Percentiles rank a stretch among this genome's conserved stretches.
Conservation (phyloP, 805 yeast genomes). For the Wickerhamiella sorbophila region DNA sequence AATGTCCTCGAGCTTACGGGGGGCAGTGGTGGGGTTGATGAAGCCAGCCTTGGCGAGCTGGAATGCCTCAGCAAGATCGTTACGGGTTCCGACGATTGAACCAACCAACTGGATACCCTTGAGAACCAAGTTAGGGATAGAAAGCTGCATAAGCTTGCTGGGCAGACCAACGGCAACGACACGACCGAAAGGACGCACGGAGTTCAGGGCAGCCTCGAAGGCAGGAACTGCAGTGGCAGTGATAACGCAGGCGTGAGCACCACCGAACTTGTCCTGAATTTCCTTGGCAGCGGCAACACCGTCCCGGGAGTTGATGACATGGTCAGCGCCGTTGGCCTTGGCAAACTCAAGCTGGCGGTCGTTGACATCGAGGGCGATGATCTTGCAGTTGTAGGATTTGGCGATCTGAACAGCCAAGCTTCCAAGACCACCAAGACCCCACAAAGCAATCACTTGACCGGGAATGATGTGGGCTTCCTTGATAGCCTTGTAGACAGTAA, state of each 20-base stretch:
- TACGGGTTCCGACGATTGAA: slow-evolving; percentile 81
- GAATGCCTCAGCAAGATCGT: slow-evolving; percentile 69
- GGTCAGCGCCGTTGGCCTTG: slow-evolving; percentile 54
- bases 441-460: slow-evolving; percentile 63
- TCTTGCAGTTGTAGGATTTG: slow-evolving; percentile 61
- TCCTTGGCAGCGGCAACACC: slow-evolving; percentile 42
- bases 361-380: slow-evolving; percentile 59
- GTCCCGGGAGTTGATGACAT: slow-evolving; percentile 40
- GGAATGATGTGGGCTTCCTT: slow-evolving; percentile 58
- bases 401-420: slow-evolving; percentile 64
- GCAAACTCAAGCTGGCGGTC: slow-evolving; percentile 42
- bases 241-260: slow-evolving; percentile 63
- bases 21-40: slow-evolving; percentile 26
- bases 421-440: slow-evolving; percentile 73
- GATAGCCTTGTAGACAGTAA: slow-evolving; percentile 81
- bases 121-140: slow-evolving; percentile 61
- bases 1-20: slow-evolving; percentile 48
- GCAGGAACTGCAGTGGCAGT: slow-evolving; percentile 63
- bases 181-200: slow-evolving; percentile 53
- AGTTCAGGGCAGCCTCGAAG: slow-evolving; percentile 43
- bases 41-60: slow-evolving; percentile 61
- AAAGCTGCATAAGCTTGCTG: slow-evolving; percentile 57
- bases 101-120: slow-evolving; percentile 61
- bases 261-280: slow-evolving; percentile 46
- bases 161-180: slow-evolving; percentile 67